A percentile compares a stretch with the other conserved stretches of the same genome.
Evolutionary conservation across 345 rosid genomes (phyloP).

Genomic region (Salix viminalis): DNA sequence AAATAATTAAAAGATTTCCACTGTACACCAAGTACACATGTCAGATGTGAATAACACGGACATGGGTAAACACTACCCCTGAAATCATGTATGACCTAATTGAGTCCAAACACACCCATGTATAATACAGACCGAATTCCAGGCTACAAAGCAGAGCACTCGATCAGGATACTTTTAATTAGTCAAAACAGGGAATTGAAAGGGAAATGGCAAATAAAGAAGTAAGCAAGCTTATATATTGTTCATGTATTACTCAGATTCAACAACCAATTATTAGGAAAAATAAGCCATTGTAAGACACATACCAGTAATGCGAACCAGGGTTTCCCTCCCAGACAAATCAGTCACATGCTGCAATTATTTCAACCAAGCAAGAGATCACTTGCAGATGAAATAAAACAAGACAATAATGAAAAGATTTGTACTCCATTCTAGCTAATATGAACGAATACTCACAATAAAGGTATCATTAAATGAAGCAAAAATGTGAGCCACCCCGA

Average conservation of each 20-base stretch:
- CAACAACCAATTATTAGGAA: not conserved
- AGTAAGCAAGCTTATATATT: not conserved
- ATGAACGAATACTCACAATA: constrained; percentile 45
- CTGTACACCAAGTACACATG: not conserved
- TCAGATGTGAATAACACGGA: no score
- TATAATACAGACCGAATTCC: no score
- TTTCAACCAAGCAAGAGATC: not conserved
- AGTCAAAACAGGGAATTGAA: not conserved
- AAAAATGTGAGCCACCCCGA: constrained; percentile 83
- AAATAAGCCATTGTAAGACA: not conserved
- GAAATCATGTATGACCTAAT: no score
- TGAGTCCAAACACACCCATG: no score
- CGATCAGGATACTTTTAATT: not conserved
- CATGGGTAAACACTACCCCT: not conserved
- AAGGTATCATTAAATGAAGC: constrained; percentile 92
- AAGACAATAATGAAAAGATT: not conserved
- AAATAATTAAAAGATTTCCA: no score
- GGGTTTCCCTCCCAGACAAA: constrained; percentile 84
- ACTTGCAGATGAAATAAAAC: not conserved
- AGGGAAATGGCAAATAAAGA: not conserved
- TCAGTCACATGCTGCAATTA: constrained; percentile 78
- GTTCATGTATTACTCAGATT: no score
- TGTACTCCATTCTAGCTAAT: not conserved
- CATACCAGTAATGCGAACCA: constrained; percentile 84
- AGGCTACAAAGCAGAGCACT: not conserved